These are phyloP conservation scores for Aspergillus novoparasiticus DNA, from an alignment of 2,329 filamentous ascomycete genomes.

Conservation along the genomic window DNA sequence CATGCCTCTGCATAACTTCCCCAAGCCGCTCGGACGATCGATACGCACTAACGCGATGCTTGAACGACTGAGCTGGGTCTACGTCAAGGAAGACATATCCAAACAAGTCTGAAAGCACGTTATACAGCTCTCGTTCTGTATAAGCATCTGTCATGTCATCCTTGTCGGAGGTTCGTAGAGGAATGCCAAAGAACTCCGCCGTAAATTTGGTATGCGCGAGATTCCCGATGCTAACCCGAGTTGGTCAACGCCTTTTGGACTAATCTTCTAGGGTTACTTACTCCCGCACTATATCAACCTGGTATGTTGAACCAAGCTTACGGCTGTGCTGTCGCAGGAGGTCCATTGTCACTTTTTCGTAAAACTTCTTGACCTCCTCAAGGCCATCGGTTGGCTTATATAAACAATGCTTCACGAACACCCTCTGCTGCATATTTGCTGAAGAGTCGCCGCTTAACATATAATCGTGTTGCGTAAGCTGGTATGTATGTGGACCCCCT, in stretches of 20 bases:
- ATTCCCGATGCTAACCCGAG: constrained; percentile 3
- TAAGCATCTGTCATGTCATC: neutral
- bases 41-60: neutral
- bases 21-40: constrained; percentile 6
- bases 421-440: constrained; percentile 1
- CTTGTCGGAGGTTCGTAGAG: neutral
- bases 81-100: constrained; percentile 16
- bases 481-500: constrained; percentile 11
- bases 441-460: constrained; percentile 7
- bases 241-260: neutral
- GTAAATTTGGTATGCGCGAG: constrained; percentile 7
- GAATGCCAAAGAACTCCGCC: constrained; percentile 7
- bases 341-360: constrained; percentile 1
- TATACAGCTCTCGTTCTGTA: constrained; percentile 2
- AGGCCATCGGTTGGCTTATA: constrained; percentile 3
- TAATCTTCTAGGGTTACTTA: neutral
- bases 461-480: constrained; percentile 7
- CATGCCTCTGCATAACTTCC: constrained; percentile 7
- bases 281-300: constrained; percentile 10
- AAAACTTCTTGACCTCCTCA: constrained; percentile 5
- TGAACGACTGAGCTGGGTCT: constrained; percentile 9
- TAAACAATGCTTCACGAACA: constrained; percentile 3
- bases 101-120: constrained; percentile 8
- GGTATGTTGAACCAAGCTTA: neutral
- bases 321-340: constrained; percentile 2